Base-by-base conservation (phyloP, 768 basidiomycete genomes). In the Pleurotus citrinopileatus region DNA sequence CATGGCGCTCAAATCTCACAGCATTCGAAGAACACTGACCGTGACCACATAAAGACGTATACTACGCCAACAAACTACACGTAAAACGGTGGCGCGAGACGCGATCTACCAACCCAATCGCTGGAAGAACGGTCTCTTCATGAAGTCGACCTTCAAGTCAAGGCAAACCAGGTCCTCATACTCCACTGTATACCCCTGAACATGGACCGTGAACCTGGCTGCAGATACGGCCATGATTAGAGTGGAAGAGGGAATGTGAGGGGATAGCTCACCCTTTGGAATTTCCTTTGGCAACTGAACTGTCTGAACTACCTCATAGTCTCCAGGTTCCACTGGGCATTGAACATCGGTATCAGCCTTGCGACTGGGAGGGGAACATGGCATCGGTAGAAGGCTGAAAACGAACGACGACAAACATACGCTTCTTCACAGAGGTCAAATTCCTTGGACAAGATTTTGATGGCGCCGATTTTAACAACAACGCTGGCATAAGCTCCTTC, bases 391-490 rank as follows among this genome's bases (percentile, higher is more conserved):
- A 28, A 52, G 42, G 15, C 34, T 12, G 25, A 28, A 53, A 45
- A 20, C 23, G 55, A 50, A 17, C 26, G n/a, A n/a, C n/a, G n/a
- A n/a, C n/a, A n/a, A 17, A 82, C 94, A 63, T 75, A 97, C 91
- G 94, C 94, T 71, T 98, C 95, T 56, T 95, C 79, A 66, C 96
- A 98, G 27, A 98, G 70, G 59, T 98, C 92, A 60, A 98, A 96
- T 15, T 60, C 64, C 73, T 91, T 97, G 42, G 75, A 69, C 27
- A 98, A 72, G n/a, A 98, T 67, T 73, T 92, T 97, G 65, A 99
- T 82, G 25, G 92, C 72, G 22, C 97, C 97, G n/a, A 98, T 77
- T 69, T 98, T 98, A 53, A 99, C 96, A 1, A 72, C 70, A 3
- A 99, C 94, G 60, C 95, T 85, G 6, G 89, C 96, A 61, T 82